Conservation (phyloP, 1,284 basidiomycete species). For the Cronartium quercuum region DNA sequence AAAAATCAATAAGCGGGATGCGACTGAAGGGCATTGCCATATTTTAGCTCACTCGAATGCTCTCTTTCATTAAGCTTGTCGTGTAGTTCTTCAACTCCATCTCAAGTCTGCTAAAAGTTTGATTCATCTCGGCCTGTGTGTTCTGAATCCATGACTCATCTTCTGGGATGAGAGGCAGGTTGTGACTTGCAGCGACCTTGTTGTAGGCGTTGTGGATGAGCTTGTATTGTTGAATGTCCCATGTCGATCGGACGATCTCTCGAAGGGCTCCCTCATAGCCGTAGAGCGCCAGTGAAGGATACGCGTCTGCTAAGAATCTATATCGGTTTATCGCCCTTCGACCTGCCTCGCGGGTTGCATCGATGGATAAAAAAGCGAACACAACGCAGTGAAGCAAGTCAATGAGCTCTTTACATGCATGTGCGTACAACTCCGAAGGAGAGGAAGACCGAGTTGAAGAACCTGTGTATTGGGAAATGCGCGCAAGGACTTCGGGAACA, state of each 20-base stretch:
- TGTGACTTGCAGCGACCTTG: not conserved
- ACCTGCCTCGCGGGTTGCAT: not conserved
- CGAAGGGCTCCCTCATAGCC: constrained; percentile 14
- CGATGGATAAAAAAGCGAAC: not conserved
- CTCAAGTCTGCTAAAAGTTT: constrained; percentile 67
- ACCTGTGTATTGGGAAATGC: constrained; percentile 1
- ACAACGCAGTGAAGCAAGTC: not conserved
- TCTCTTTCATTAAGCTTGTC: constrained; percentile 90
- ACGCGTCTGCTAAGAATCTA: constrained; percentile 1
- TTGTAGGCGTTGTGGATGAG: constrained; percentile 8
- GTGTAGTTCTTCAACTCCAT: constrained; percentile 81
- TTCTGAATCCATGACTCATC: constrained; percentile 62
- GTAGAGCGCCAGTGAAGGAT: not conserved
- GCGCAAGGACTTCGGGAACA: not conserved
- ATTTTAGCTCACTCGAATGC: constrained; percentile 69
- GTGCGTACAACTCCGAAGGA: not conserved
- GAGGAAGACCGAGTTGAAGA: not conserved
- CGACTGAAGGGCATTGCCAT: constrained; percentile 18
- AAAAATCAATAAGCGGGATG: not conserved
- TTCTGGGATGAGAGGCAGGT: constrained; percentile 46
- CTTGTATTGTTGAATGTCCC: constrained; percentile 21
- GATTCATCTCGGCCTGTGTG: constrained; percentile 58
- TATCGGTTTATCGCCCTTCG: constrained; percentile 22
- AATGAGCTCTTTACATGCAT: too few relatives aligned
- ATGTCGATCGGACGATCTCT: constrained; percentile 5